Conservation (phyloP, 2,329 filamentous ascomycete species). For the Aspergillus sp. region DNA sequence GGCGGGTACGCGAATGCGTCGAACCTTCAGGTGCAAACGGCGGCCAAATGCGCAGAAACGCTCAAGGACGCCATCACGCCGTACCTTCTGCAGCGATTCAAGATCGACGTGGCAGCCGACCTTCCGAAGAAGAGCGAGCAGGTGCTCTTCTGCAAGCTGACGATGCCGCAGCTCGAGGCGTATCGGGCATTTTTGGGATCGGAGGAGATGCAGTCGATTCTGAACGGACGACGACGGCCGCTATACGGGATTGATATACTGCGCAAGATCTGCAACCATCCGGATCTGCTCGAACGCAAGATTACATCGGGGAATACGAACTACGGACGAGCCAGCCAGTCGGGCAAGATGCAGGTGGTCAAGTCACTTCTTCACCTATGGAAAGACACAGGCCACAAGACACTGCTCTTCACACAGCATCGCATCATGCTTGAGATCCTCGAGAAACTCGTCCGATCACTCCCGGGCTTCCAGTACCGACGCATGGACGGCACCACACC, state of each 20-base stretch:
- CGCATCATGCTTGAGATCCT: conserved; percentile 94
- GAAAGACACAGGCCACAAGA: conserved; percentile 90
- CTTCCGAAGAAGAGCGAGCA: conserved; percentile 93
- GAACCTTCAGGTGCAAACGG: conserved; percentile 88
- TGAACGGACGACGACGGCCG: conserved; percentile 65
- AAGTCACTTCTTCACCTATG: conserved; percentile 80
- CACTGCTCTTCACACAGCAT: conserved; percentile 84
- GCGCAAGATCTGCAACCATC: conserved; percentile 96
- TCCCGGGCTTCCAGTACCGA: conserved; percentile 65
- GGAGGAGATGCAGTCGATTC: conserved; percentile 75
- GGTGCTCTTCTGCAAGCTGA: conserved; percentile 91
- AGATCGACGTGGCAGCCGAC: conserved; percentile 87
- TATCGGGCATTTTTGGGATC: conserved; percentile 78
- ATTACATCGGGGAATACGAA: conserved; percentile 49
- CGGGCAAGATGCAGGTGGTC: conserved; percentile 93
- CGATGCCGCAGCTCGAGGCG: conserved; percentile 64
- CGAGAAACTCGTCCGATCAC: conserved; percentile 63
- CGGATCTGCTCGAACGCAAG: conserved; percentile 70
- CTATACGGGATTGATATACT: conserved; percentile 86
- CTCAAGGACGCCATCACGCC: conserved; percentile 89
- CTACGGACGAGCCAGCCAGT: conserved; percentile 71
- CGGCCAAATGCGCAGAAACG: conserved; percentile 86
- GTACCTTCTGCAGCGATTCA: conserved; percentile 85
- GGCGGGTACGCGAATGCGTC: conserved; percentile 94
- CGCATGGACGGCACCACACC: conserved; percentile 92